These are phyloP conservation scores for Blastomyces gilchristii DNA, from an alignment of 2,329 filamentous ascomycete genomes.

Conservation along the genomic window DNA sequence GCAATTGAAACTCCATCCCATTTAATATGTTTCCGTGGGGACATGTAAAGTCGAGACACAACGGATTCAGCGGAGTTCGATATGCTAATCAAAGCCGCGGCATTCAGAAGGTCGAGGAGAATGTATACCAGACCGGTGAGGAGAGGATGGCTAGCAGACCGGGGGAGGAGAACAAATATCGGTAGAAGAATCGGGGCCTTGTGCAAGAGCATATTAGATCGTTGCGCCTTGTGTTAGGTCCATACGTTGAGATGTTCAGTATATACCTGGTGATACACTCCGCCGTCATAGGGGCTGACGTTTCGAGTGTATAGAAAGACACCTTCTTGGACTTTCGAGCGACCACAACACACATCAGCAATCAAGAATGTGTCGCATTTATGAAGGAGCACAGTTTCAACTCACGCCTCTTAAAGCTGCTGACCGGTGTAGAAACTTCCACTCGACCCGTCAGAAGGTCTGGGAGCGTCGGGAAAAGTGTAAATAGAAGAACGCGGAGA, in stretches of 20 bases:
- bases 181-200: conserved; percentile 84
- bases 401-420: conserved; percentile 93
- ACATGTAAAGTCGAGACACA: conserved; percentile 65
- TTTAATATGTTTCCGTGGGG: conserved; percentile 60
- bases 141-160: conserved; percentile 54
- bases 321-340: conserved; percentile 72
- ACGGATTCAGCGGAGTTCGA: conserved; percentile 70
- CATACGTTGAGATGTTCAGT: neutral
- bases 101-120: conserved; percentile 68
- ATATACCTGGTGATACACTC: conserved; percentile 58
- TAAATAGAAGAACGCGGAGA: conserved; percentile 69
- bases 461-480: conserved; percentile 71
- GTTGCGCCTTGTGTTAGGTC: neutral
- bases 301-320: conserved; percentile 93
- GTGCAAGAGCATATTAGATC: conserved; percentile 40
- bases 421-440: conserved; percentile 93
- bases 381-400: conserved; percentile 16
- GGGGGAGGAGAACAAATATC: conserved; percentile 79
- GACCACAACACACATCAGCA: neutral
- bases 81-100: conserved; percentile 66
- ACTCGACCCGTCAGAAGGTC: conserved; percentile 81
- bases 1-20: conserved; percentile 69
- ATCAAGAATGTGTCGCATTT: neutral
- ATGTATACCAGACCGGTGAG: conserved; percentile 75
- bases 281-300: conserved; percentile 93